phyloP scores from a whole-genome alignment of 2,329 filamentous ascomycete species.

The Botrytis aclada region DNA sequence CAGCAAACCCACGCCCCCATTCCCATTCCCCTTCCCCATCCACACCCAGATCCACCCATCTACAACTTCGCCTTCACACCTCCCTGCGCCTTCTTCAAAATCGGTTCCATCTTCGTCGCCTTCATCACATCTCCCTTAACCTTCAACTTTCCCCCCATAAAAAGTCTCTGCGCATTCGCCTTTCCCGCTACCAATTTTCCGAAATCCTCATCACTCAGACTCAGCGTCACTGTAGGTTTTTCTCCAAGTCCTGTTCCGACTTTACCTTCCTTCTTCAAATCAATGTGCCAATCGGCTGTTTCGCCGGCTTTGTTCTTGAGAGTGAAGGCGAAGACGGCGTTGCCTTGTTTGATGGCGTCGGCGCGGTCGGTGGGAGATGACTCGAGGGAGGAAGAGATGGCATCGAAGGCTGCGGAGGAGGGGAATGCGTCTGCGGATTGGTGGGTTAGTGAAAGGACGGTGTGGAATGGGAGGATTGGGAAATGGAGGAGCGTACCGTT shows the following conservation, averaged over 20 bases:
- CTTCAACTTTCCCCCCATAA: constrained; percentile 99
- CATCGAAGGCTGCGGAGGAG: constrained; percentile 86
- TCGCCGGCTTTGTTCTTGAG: constrained; percentile 84
- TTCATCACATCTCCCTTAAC: constrained; percentile 98
- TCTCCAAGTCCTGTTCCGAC: constrained; percentile 74
- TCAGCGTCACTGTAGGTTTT: constrained; percentile 86
- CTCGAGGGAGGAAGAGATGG: constrained; percentile 71
- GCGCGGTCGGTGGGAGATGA: constrained; percentile 71
- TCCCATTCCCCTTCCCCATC: too few species aligned
- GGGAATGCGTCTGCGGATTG: constrained; percentile 69
- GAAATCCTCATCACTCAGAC: constrained; percentile 84
- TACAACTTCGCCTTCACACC: constrained; percentile 19
- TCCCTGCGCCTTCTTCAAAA: constrained; percentile 15
- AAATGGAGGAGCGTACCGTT: not conserved
- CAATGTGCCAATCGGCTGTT: constrained; percentile 87
- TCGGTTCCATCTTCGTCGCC: constrained; percentile 81
- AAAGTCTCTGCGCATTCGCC: constrained; percentile 85
- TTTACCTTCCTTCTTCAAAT: constrained; percentile 84
- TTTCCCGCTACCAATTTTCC: constrained; percentile 77
- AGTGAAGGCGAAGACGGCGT: constrained; percentile 84
- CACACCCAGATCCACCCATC: not conserved
- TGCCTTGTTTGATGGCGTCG: constrained; percentile 84
- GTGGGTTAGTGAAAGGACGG: not conserved
- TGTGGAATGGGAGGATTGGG: not conserved
- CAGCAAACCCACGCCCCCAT: not conserved